Evolutionary conservation across 2,329 filamentous ascomycete species (phyloP).

Genomic region (Claviceps spartinae): DNA sequence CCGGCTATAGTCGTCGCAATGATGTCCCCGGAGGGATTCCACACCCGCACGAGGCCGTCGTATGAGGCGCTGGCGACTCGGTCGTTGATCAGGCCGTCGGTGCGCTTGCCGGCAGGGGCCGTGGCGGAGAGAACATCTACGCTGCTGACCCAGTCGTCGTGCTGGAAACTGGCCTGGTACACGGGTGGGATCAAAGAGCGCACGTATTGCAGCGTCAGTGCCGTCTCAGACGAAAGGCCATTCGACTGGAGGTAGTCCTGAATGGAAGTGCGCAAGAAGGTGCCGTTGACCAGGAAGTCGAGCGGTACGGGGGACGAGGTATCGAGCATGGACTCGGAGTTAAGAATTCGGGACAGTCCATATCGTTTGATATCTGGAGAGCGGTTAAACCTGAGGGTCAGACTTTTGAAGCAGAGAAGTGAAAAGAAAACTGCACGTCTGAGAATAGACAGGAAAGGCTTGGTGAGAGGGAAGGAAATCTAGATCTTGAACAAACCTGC

Average conservation of each 20-base stretch:
- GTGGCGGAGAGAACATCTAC: constrained; percentile 67
- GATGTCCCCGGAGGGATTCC: constrained; percentile 79
- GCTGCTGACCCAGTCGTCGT: constrained; percentile 91
- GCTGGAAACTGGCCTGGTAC: constrained; percentile 84
- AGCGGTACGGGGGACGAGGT: constrained; percentile 58
- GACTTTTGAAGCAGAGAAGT: too few species aligned
- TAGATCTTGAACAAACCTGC: constrained; percentile 28
- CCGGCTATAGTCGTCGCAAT: constrained; percentile 60
- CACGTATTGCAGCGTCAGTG: constrained; percentile 82
- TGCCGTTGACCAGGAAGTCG: constrained; percentile 91
- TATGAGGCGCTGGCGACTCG: constrained; percentile 86
- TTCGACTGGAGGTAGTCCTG: constrained; percentile 80
- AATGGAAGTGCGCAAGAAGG: constrained; percentile 76
- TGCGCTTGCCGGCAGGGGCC: constrained; percentile 42
- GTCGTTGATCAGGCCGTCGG: constrained; percentile 21
- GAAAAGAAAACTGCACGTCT: neutral
- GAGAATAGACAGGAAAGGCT: neutral
- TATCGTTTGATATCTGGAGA: constrained; percentile 52
- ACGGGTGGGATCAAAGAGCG: constrained; percentile 79
- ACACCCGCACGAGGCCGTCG: constrained; percentile 77
- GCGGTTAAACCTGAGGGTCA: neutral
- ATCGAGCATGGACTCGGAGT: constrained; percentile 58
- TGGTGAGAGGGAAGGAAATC: neutral
- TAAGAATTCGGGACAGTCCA: constrained; percentile 56
- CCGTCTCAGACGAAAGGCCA: constrained; percentile 80